phyloP scores from a whole-genome alignment of 345 rosid species.

The Nephelium lappaceum region DNA sequence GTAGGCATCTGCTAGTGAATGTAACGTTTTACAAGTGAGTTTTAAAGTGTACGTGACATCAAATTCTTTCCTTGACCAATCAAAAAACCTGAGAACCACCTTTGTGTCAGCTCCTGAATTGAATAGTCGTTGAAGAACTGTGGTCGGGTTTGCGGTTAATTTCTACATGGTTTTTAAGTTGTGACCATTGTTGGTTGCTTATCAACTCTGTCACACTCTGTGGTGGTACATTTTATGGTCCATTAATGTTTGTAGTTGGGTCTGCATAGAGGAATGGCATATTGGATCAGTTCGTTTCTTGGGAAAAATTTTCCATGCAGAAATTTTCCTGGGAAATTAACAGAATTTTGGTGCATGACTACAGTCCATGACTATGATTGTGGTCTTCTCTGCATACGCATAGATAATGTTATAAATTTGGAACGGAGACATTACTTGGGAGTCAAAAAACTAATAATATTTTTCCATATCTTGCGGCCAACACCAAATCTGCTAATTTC shows the following conservation, averaged over 20 bases:
- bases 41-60: slow-evolving; percentile 42
- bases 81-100: slow-evolving; percentile 57
- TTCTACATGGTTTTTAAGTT: slow-evolving; percentile 40
- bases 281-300: slow-evolving; percentile 24
- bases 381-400: too few relatives aligned
- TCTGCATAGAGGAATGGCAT: slow-evolving; percentile 22
- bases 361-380: too few relatives aligned
- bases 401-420: too few relatives aligned
- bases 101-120: slow-evolving; percentile 55
- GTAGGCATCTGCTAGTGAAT: slow-evolving; percentile 44
- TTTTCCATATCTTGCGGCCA: too few relatives aligned
- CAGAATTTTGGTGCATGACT: background rate
- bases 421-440: too few relatives aligned
- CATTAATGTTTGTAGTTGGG: background rate
- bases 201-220: slow-evolving; percentile 41
- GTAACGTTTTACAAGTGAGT: slow-evolving; percentile 45
- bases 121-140: slow-evolving; percentile 46
- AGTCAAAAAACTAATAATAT: too few relatives aligned
- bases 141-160: slow-evolving; percentile 35
- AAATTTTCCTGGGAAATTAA: background rate
- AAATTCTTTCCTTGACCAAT: slow-evolving; percentile 56
- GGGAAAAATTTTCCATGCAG: slow-evolving; percentile 10
- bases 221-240: slow-evolving; percentile 7
- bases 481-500: too few relatives aligned
- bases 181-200: slow-evolving; percentile 64